phyloP scores from a whole-genome alignment of 2,329 filamentous ascomycete species.

The Colletotrichum incanum region DNA sequence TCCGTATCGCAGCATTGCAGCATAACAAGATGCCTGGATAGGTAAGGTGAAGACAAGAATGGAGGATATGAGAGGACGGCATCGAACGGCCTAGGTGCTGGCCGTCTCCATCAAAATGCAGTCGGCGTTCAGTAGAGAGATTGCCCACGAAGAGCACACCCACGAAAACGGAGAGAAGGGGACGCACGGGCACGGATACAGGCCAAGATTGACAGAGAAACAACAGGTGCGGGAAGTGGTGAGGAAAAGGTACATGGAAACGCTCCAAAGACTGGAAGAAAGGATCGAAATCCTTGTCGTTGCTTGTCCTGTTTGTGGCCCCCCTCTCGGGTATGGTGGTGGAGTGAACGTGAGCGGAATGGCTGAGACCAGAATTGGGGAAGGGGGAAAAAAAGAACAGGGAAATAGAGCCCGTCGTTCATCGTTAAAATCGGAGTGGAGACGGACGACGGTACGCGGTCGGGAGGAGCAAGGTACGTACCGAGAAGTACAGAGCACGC shows the following conservation, averaged over 20 bases:
- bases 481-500: no score
- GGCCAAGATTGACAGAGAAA: background rate
- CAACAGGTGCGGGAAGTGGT: constrained; percentile 1
- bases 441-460: constrained; percentile 4
- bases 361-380: constrained; percentile 3
- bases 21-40: constrained; percentile 10
- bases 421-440: constrained; percentile 14
- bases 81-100: constrained; percentile 10
- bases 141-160: constrained; percentile 10
- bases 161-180: constrained; percentile 1
- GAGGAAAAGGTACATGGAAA: constrained; percentile 9
- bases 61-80: constrained; percentile 4
- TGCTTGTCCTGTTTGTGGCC: constrained; percentile 34
- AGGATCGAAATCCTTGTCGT: constrained; percentile 43
- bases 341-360: constrained; percentile 37
- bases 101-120: constrained; percentile 22
- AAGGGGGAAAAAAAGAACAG: constrained; percentile 7
- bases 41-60: constrained; percentile 3
- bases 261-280: constrained; percentile 26
- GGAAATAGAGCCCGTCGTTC: constrained; percentile 20
- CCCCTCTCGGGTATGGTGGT: constrained; percentile 44
- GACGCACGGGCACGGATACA: constrained; percentile 4
- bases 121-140: constrained; percentile 32
- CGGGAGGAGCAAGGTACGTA: constrained; percentile 26
- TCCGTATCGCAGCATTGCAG: constrained; percentile 5